phyloP scores from a whole-genome alignment of 2,329 filamentous ascomycete species.

The Claviceps lovelessii region DNA sequence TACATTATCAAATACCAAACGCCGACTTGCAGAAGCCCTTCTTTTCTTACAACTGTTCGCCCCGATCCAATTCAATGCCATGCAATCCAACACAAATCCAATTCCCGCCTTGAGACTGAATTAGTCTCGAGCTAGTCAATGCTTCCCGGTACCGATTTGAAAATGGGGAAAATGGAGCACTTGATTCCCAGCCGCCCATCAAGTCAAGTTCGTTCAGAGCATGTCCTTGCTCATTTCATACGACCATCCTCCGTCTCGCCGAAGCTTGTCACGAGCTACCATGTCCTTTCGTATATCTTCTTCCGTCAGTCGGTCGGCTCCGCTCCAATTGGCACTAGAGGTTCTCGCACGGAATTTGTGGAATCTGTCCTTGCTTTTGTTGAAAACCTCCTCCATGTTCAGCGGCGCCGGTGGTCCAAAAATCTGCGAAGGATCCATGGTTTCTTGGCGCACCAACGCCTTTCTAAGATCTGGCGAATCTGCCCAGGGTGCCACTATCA shows the following conservation, averaged over 20 bases:
- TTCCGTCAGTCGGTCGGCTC: constrained; percentile 67
- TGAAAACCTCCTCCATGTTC: constrained; percentile 94
- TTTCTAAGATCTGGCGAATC: constrained; percentile 70
- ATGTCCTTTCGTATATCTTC: constrained; percentile 74
- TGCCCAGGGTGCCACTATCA: constrained; percentile 63
- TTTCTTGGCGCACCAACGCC: constrained; percentile 68
- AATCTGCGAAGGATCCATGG: constrained; percentile 67
- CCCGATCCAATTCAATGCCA: constrained; percentile 4
- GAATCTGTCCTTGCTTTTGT: constrained; percentile 69
- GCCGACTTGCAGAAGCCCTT: not conserved
- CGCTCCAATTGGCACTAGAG: constrained; percentile 87
- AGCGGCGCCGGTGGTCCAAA: constrained; percentile 81
- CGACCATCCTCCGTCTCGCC: constrained; percentile 73
- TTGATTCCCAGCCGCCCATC: not conserved
- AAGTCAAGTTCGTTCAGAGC: constrained; percentile 15
- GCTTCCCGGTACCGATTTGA: not conserved
- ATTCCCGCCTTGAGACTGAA: not conserved
- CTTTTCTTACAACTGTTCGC: not conserved
- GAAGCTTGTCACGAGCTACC: constrained; percentile 63
- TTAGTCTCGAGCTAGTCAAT: not conserved
- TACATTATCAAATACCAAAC: not conserved
- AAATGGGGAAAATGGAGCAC: not conserved
- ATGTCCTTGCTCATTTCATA: constrained; percentile 44
- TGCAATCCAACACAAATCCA: constrained; percentile 1
- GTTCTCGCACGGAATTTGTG: constrained; percentile 83